Percentiles rank a stretch among this genome's conserved stretches.
phyloP scores from a whole-genome alignment of 305 asterid genomes.

The Fraxinus sp. region DNA sequence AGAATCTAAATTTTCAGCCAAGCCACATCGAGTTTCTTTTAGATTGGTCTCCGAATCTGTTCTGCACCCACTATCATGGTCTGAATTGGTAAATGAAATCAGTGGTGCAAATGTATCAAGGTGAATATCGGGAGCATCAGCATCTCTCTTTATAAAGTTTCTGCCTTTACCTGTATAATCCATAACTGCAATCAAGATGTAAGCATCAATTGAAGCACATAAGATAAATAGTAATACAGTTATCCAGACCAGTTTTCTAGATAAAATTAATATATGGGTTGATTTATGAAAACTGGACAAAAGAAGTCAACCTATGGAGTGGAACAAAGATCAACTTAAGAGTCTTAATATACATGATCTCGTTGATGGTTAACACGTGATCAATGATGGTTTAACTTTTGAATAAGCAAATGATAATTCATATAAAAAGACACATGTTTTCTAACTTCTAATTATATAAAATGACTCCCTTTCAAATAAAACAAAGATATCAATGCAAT shows the following conservation, averaged over 20 bases:
- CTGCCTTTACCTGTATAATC: constrained; percentile 33
- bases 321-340: neutral
- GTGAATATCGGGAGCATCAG: constrained; percentile 18
- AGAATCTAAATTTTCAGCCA: constrained; percentile 34
- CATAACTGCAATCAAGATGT: constrained; percentile 40
- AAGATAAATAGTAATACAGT: neutral
- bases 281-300: neutral
- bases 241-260: neutral
- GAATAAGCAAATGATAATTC: neutral
- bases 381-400: constrained; percentile 5
- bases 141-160: constrained; percentile 25
- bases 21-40: constrained; percentile 21
- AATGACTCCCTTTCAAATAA: neutral
- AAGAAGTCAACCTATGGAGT: neutral
- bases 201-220: constrained; percentile 21
- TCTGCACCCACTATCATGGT: constrained; percentile 25
- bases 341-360: neutral
- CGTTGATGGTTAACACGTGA: neutral
- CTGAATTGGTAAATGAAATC: constrained; percentile 21
- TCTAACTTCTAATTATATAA: neutral
- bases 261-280: neutral
- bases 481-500: neutral
- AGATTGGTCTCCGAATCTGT: constrained; percentile 23
- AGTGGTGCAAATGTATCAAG: constrained; percentile 25
- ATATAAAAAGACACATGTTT: neutral